Conservation (phyloP, 768 basidiomycete genomes). For the Termitomyces sp. region DNA sequence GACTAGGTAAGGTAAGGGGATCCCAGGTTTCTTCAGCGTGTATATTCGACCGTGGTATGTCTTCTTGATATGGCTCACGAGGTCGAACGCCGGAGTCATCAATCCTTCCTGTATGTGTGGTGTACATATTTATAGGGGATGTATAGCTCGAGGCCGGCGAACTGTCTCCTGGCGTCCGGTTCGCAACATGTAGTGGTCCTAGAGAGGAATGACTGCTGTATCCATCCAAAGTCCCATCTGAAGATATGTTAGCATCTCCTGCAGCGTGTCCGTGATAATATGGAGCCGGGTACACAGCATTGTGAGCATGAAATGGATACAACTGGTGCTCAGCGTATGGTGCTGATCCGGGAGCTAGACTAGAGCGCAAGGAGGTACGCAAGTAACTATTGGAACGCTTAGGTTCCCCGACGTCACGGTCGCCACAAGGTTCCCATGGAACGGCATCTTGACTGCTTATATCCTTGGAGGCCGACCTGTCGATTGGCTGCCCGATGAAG, state of each 20-base stretch:
- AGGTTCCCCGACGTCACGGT: constrained; percentile 38
- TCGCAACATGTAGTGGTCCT: constrained; percentile 42
- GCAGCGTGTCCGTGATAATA: constrained; percentile 16
- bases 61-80: constrained; percentile 23
- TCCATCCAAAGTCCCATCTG: constrained; percentile 17
- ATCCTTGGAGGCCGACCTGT: constrained; percentile 7
- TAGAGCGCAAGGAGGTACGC: constrained; percentile 15
- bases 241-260: constrained; percentile 13
- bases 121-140: constrained; percentile 15
- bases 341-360: constrained; percentile 12
- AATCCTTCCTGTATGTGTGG: not conserved
- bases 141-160: constrained; percentile 28
- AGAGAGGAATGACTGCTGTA: constrained; percentile 28
- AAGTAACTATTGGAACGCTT: constrained; percentile 25
- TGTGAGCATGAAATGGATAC: constrained; percentile 16
- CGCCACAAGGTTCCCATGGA: constrained; percentile 30
- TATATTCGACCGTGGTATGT: constrained; percentile 21
- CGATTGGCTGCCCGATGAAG: constrained; percentile 14
- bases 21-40: constrained; percentile 5
- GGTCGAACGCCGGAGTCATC: constrained; percentile 16
- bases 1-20: constrained; percentile 23
- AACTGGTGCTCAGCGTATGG: constrained; percentile 17
- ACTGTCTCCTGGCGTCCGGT: constrained; percentile 42
- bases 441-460: constrained; percentile 22
- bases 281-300: constrained; percentile 17